Evolutionary conservation across 192 early-diverging fungal genomes (phyloP), one percentile per base, ranked within the genome.

Genomic region (Entomortierella chlamydospora): DNA sequence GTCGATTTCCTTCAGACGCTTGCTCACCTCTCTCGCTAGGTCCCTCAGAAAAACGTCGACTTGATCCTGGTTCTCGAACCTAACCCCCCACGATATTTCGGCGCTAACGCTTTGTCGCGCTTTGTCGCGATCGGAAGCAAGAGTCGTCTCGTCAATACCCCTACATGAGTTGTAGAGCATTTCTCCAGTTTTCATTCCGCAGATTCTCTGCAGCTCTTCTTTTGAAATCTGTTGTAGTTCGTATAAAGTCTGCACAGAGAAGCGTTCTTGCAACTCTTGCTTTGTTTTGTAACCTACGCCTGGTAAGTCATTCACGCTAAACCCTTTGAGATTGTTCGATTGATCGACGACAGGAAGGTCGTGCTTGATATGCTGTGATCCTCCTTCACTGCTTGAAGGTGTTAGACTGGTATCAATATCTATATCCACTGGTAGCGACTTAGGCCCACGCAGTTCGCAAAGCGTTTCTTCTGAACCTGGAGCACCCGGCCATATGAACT

Each of bases 41-140:
- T 88, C 83, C n/a, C 37, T 45, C 1, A 97, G 42, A 85, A 97
- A 98, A 37, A 81, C 76, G 49, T 91, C 83, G 2, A 88, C 89
- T 70, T 98, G 89, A 2, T 76, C 68, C 34, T 89, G 70, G 26
- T 70, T 92, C 59, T 94, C 89, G 82, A 98, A 94, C 10, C 96
- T 87, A 0, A 98, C 88, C 9, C 93, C 96, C 95, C 96, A 96
- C 53, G 91, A 91, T 20, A 96, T 88, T 63, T 96, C 94, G 2
- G 91, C 93, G 41, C 94, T 94, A 28, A 97, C 90, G 49, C 87
- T 89, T 73, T 94, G 92, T 8, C 95, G 87, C 6, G 83, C 59
- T 52, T 86, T 83, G 0, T 79, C 76, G 1, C 76, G 56, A 65
- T 93, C 87, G 22, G 87, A 88, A n/a, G 86, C 83, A 15, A 96